Percentiles rank a stretch among this genome's conserved stretches.
Conservation (phyloP, 768 basidiomycete genomes). For the Pholiota microspora region DNA sequence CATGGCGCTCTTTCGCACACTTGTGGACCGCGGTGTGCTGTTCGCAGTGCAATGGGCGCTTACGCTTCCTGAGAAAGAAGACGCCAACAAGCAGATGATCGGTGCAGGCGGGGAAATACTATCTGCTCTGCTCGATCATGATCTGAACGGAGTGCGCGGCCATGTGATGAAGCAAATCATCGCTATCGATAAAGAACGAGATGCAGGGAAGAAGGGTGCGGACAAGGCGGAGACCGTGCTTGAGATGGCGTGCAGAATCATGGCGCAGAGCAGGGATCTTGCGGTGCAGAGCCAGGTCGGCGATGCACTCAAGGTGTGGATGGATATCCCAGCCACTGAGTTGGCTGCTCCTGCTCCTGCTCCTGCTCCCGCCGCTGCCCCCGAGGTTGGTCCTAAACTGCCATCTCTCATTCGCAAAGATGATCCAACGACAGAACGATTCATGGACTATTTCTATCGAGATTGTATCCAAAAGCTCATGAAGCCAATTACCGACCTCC, state of each 20-base stretch:
- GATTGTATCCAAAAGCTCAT: conserved; percentile 75
- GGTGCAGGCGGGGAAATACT: conserved; percentile 86
- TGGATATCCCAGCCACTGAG: conserved; percentile 68
- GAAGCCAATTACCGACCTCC: conserved; percentile 72
- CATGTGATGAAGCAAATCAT: conserved; percentile 82
- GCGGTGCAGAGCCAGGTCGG: conserved; percentile 90
- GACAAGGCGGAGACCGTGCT: conserved; percentile 73
- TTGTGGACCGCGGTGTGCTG: conserved; percentile 86
- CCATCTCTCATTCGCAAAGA: conserved; percentile 57
- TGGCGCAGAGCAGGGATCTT: conserved; percentile 78
- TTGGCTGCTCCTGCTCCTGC: conserved; percentile 17
- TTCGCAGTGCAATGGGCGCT: conserved; percentile 94
- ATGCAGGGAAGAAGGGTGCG: conserved; percentile 50
- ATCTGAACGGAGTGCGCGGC: conserved; percentile 79
- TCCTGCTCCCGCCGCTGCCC: conserved; percentile 29
- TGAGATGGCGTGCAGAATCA: conserved; percentile 69
- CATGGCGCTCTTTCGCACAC: conserved; percentile 78
- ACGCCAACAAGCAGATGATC: conserved; percentile 54
- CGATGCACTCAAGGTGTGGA: conserved; percentile 78
- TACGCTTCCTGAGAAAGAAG: conserved; percentile 58
- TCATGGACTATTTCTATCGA: conserved; percentile 94
- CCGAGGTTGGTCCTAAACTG: conserved; percentile 36
- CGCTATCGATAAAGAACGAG: conserved; percentile 67
- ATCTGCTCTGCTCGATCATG: conserved; percentile 84
- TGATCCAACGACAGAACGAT: conserved; percentile 83